Conservation (phyloP, 495 filamentous ascomycete genomes). For the Penicillium goetzii region DNA sequence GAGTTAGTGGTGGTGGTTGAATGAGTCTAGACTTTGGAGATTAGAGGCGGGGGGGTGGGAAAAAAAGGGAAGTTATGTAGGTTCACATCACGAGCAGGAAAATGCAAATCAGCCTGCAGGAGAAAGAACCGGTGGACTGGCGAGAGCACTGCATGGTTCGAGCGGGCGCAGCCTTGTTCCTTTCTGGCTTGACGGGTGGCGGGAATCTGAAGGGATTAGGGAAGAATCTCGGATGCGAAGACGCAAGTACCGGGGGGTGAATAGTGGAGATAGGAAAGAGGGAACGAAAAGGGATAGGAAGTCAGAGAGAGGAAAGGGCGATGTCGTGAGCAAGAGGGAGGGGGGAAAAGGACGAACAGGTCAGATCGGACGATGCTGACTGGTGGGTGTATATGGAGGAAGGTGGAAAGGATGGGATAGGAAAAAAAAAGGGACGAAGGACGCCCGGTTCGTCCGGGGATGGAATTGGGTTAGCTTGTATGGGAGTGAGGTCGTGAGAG, state of each 20-base stretch:
- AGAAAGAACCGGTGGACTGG: constrained; percentile 16
- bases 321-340: not conserved
- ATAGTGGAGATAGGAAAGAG: not conserved
- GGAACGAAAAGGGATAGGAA: not conserved
- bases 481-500: not conserved
- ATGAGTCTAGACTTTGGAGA: not conserved
- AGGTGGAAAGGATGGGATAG: constrained; percentile 1
- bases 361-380: constrained; percentile 12
- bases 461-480: constrained; percentile 10
- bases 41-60: not conserved
- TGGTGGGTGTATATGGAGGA: not conserved
- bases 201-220: constrained; percentile 27
- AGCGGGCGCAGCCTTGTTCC: constrained; percentile 29
- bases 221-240: constrained; percentile 28
- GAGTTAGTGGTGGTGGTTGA: not conserved
- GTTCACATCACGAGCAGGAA: constrained; percentile 28
- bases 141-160: constrained; percentile 23
- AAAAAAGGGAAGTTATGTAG: constrained; percentile 29
- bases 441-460: constrained; percentile 14
- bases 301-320: not conserved
- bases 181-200: constrained; percentile 35
- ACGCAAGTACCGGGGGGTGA: constrained; percentile 12
- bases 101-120: constrained; percentile 17
- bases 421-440: constrained; percentile 10
- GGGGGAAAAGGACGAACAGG: constrained; percentile 11